These are phyloP conservation scores for Huntiella abstrusa DNA, from an alignment of 2,329 filamentous ascomycete genomes.

Conservation along the genomic window DNA sequence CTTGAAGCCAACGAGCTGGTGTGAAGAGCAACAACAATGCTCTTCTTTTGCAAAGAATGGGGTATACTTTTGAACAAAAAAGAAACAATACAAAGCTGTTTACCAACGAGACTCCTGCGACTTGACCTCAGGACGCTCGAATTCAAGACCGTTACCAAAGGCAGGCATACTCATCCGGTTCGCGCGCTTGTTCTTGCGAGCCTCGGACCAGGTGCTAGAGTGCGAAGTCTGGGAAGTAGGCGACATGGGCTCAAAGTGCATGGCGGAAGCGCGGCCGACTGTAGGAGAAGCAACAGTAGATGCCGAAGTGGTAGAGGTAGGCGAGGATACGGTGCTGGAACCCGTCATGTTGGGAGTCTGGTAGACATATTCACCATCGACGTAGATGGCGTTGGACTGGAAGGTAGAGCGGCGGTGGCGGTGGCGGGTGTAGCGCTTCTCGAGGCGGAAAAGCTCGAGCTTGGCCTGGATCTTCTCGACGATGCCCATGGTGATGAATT, in stretches of 20 bases:
- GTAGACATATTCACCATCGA: conserved; percentile 91
- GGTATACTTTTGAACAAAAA: conserved; percentile 1
- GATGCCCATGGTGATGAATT: conserved; percentile 26
- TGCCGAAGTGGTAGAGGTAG: neutral
- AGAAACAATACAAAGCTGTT: neutral
- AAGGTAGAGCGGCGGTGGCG: conserved; percentile 76
- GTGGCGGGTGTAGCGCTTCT: conserved; percentile 84
- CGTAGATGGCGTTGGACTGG: conserved; percentile 73
- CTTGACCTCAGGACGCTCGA: conserved; percentile 1
- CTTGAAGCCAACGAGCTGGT: conserved; percentile 1
- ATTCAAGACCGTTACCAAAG: conserved; percentile 4
- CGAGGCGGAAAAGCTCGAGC: conserved; percentile 82
- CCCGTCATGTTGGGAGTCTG: conserved; percentile 41
- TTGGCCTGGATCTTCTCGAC: conserved; percentile 44
- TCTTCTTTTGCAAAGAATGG: no score
- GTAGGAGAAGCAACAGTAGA: neutral
- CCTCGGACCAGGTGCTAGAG: neutral
- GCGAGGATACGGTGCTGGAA: conserved; percentile 22
- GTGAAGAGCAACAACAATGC: neutral
- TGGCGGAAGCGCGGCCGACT: neutral
- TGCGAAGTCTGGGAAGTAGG: conserved; percentile 4
- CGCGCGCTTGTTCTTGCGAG: conserved; percentile 3
- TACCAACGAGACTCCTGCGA: neutral
- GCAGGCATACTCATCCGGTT: conserved; percentile 9
- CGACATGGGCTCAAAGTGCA: conserved; percentile 5